These are phyloP conservation scores for Lipomyces spencermartinsiae DNA, from an alignment of 805 yeast species.

Conservation along the genomic window DNA sequence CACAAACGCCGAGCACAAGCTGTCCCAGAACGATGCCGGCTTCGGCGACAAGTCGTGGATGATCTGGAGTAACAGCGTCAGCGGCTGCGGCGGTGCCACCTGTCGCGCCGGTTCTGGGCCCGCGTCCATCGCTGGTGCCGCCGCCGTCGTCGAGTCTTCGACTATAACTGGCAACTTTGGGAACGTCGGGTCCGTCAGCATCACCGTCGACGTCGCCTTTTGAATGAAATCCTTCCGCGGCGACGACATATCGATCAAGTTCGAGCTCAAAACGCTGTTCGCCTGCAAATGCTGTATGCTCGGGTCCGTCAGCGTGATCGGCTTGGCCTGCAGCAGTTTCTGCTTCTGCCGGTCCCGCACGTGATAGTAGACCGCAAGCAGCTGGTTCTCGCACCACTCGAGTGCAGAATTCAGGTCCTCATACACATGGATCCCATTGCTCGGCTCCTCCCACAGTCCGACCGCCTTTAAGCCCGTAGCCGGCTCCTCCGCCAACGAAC, in stretches of 20 bases:
- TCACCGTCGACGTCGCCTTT: constrained; percentile 19
- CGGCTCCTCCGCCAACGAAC: constrained; percentile 73
- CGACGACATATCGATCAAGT: constrained; percentile 7
- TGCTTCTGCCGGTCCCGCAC: constrained; percentile 43
- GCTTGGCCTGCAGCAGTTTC: constrained; percentile 7
- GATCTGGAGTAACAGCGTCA: constrained; percentile 68
- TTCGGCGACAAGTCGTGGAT: constrained; percentile 63
- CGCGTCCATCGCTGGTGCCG: neutral
- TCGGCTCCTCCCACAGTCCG: constrained; percentile 66
- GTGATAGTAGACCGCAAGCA: constrained; percentile 66
- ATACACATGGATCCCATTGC: constrained; percentile 63
- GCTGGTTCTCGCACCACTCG: constrained; percentile 96
- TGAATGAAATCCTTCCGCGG: constrained; percentile 29
- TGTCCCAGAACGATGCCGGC: constrained; percentile 66
- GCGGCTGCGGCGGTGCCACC: constrained; percentile 53
- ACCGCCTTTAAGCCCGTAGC: constrained; percentile 80
- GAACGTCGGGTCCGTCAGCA: constrained; percentile 30
- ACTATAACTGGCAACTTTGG: constrained; percentile 9
- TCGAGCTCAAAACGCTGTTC: neutral
- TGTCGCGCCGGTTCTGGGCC: neutral
- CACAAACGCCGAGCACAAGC: constrained; percentile 62
- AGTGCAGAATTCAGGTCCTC: constrained; percentile 82
- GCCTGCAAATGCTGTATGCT: neutral
- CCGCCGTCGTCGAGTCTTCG: constrained; percentile 3
- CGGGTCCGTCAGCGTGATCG: neutral